Evolutionary conservation across 2,329 filamentous ascomycete species (phyloP).

Genomic region (Aspergillus vadensis): DNA sequence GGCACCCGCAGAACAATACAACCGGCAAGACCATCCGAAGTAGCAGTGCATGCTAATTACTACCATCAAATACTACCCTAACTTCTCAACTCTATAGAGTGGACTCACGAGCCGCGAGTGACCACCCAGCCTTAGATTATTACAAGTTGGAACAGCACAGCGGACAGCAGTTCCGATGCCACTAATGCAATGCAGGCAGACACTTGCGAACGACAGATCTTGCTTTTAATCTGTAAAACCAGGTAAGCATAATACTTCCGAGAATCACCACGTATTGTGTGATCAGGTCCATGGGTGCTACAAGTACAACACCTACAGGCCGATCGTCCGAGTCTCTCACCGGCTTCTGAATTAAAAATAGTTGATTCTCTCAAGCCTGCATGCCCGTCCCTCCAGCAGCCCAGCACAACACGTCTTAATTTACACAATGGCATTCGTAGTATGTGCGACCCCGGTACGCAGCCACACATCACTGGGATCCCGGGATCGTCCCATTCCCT

Average conservation of each 20-base stretch:
- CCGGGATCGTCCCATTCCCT: background rate
- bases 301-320: background rate
- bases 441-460: background rate
- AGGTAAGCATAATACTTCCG: background rate
- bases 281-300: background rate
- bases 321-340: background rate
- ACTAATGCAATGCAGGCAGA: background rate
- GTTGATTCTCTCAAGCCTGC: background rate
- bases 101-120: background rate
- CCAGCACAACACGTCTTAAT: background rate
- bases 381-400: background rate
- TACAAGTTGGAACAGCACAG: background rate
- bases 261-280: background rate
- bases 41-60: background rate
- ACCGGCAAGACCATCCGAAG: background rate
- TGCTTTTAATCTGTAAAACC: background rate
- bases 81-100: background rate
- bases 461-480: background rate
- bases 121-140: background rate
- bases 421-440: background rate
- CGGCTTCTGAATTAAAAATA: background rate
- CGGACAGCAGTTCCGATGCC: background rate
- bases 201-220: background rate
- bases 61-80: background rate
- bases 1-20: background rate